Percentiles rank a stretch among this genome's conserved stretches.
Evolutionary conservation across 2,329 filamentous ascomycete species (phyloP).

Genomic region (Hansfordia pulvinata): DNA sequence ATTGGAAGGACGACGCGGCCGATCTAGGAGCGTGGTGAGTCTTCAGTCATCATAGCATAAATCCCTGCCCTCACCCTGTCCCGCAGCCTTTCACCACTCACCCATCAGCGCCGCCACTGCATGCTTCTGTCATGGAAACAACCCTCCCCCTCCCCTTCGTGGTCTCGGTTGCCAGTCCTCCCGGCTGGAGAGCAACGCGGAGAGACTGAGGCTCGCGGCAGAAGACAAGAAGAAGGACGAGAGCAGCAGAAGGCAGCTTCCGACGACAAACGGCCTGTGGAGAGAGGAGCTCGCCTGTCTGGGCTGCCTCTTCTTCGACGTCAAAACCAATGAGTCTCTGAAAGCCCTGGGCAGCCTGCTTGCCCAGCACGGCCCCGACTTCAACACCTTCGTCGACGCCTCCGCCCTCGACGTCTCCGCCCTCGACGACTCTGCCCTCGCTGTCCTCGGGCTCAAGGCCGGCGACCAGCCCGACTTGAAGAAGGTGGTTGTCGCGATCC

Average conservation of each 20-base stretch:
- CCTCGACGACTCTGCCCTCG: too few relatives aligned
- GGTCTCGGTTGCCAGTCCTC: constrained; percentile 38
- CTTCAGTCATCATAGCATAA: too few relatives aligned
- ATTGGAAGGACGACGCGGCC: too few relatives aligned
- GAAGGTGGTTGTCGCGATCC: constrained; percentile 64
- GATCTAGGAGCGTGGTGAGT: too few relatives aligned
- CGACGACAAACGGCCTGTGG: constrained; percentile 36
- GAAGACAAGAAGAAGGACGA: too few relatives aligned
- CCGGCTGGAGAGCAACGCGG: too few relatives aligned
- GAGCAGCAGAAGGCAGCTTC: too few relatives aligned
- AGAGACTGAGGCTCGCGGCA: too few relatives aligned
- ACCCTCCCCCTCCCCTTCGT: constrained; percentile 51
- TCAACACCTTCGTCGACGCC: constrained; percentile 63
- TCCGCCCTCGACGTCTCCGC: constrained; percentile 53
- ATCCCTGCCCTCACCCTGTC: not conserved
- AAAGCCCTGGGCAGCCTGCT: constrained; percentile 33
- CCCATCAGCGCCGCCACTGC: constrained; percentile 6
- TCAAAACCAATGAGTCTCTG: constrained; percentile 23
- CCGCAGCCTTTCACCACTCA: not conserved
- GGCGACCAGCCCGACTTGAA: too few relatives aligned
- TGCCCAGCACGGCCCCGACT: constrained; percentile 32
- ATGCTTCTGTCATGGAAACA: constrained; percentile 58
- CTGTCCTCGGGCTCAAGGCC: too few relatives aligned
- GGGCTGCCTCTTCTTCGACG: constrained; percentile 44
- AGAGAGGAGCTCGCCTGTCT: constrained; percentile 44